These are phyloP conservation scores for Sambucus nigra DNA, from an alignment of 129 eudicot species.

Conservation along the genomic window DNA sequence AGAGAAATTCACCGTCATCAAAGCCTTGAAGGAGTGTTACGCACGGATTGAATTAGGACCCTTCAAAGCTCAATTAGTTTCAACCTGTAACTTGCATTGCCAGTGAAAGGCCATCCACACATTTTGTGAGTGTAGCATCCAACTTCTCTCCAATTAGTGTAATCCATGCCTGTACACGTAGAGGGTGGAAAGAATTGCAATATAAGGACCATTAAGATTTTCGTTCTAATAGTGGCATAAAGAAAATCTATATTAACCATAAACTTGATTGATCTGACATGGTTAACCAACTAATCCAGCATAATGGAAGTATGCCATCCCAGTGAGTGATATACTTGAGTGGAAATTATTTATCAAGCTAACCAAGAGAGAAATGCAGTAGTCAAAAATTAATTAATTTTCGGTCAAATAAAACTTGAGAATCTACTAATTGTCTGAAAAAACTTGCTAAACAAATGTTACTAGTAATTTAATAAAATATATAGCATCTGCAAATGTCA, in stretches of 20 bases:
- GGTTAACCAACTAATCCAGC: neutral
- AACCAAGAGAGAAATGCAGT: constrained; percentile 4
- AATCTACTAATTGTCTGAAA: neutral
- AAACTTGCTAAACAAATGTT: neutral
- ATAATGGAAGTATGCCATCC: neutral
- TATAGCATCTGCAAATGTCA: neutral
- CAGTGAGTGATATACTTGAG: neutral
- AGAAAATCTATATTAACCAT: neutral
- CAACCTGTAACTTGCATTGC: constrained; percentile 24
- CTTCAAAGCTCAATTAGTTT: neutral
- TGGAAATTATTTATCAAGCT: neutral
- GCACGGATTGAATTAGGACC: neutral
- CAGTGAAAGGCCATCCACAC: constrained; percentile 18
- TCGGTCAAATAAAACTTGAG: neutral
- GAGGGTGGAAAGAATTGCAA: neutral
- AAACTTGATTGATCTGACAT: neutral
- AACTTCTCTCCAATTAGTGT: constrained; percentile 76
- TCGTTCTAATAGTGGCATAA: neutral
- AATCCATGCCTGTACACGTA: constrained; percentile 78
- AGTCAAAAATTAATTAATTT: neutral
- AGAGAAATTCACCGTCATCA: constrained; percentile 15
- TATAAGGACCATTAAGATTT: neutral
- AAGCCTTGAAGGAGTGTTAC: constrained; percentile 1
- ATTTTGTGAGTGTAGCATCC: constrained; percentile 74
- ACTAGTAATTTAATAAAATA: neutral